Evolutionary conservation across 805 yeast genomes (phyloP).

Genomic region (Pichia kluyveri): DNA sequence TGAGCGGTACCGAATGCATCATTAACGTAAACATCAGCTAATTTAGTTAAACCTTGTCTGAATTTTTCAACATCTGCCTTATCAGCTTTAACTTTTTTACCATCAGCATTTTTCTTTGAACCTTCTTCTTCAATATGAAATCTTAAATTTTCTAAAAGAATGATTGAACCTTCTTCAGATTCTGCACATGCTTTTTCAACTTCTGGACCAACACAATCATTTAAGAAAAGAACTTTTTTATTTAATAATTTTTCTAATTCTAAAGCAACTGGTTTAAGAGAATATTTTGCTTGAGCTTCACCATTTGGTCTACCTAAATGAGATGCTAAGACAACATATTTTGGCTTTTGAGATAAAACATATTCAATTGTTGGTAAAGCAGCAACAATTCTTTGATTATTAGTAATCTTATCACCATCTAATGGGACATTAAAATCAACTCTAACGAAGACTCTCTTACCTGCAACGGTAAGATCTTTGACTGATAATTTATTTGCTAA

Average conservation of each 20-base stretch:
- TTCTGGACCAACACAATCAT: slow-evolving; percentile 88
- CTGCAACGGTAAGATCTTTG: slow-evolving; percentile 76
- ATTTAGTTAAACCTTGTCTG: slow-evolving; percentile 81
- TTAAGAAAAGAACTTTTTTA: slow-evolving; percentile 68
- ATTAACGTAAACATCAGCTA: slow-evolving; percentile 95
- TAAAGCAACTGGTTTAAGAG: slow-evolving; percentile 85
- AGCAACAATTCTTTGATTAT: slow-evolving; percentile 99
- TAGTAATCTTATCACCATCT: slow-evolving; percentile 94
- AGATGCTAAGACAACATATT: slow-evolving; percentile 86
- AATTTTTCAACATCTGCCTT: slow-evolving; percentile 74
- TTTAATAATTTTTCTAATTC: slow-evolving; percentile 77
- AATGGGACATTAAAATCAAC: slow-evolving; percentile 95
- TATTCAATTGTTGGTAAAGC: slow-evolving; percentile 98
- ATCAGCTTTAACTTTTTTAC: slow-evolving; percentile 92
- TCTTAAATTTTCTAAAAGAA: slow-evolving; percentile 94
- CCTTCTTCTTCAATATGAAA: slow-evolving; percentile 98
- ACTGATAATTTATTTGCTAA: slow-evolving; percentile 89
- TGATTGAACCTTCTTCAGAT: slow-evolving; percentile 71
- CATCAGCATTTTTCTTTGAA: slow-evolving; percentile 74
- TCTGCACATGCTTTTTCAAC: slow-evolving; percentile 72
- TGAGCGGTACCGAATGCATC: slow-evolving; percentile 99
- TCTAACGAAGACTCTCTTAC: slow-evolving; percentile 96
- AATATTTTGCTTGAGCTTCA: slow-evolving; percentile 74
- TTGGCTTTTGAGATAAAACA: slow-evolving; percentile 86
- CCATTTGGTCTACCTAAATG: slow-evolving; percentile 99